These are phyloP conservation scores for Sequoiadendron giganteum DNA, from an alignment of 75 land plant genomes.

Conservation along the genomic window DNA sequence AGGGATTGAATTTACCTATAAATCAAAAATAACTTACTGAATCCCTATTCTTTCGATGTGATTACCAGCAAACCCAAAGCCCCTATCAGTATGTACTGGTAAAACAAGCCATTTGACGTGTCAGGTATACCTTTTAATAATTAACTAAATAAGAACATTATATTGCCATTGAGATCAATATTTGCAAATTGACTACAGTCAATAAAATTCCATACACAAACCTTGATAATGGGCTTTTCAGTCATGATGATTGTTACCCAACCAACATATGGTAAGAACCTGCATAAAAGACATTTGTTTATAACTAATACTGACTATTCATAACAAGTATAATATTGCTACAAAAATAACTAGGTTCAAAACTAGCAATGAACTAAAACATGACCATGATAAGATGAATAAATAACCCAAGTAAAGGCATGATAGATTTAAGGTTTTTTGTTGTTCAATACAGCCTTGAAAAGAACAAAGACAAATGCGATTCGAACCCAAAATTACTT, in stretches of 20 bases:
- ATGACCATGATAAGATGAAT: not conserved
- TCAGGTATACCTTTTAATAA: not conserved
- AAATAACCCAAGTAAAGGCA: not conserved
- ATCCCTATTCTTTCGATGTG: slow-evolving; percentile 78
- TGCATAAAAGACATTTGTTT: slow-evolving; percentile 17
- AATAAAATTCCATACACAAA: slow-evolving; percentile 12
- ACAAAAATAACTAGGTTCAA: not conserved
- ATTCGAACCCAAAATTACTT: not conserved
- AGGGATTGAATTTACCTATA: slow-evolving; percentile 1
- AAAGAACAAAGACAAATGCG: not conserved
- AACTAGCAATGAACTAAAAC: not conserved
- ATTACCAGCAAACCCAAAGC: slow-evolving; percentile 81
- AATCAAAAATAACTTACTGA: not conserved
- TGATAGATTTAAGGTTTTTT: not conserved
- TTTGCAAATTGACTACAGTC: not conserved
- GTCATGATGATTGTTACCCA: slow-evolving; percentile 99
- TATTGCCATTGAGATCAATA: not conserved
- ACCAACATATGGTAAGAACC: slow-evolving; percentile 95
- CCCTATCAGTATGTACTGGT: slow-evolving; percentile 82
- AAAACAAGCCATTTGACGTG: not conserved
- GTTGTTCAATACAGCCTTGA: not conserved
- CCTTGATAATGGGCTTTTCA: slow-evolving; percentile 93
- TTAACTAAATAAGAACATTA: not conserved
- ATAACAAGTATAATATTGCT: not conserved
- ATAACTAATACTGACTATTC: not conserved